Conservation (phyloP, 2,329 filamentous ascomycete species). For the Talaromyces sp. region DNA sequence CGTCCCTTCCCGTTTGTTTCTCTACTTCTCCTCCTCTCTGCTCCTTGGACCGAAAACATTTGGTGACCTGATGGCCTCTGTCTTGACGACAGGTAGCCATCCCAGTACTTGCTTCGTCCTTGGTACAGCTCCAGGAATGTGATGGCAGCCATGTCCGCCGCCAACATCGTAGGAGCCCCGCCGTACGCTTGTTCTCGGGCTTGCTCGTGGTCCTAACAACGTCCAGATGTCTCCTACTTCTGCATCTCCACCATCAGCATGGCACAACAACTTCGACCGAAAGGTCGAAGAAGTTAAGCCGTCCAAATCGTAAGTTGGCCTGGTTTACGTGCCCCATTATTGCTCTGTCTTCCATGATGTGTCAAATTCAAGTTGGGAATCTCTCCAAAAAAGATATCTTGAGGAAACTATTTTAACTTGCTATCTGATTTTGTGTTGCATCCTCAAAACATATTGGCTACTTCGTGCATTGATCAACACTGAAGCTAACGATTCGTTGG, state of each 20-base stretch:
- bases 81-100: slow-evolving; percentile 28
- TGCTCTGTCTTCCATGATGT: slow-evolving; percentile 59
- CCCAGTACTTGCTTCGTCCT: slow-evolving; percentile 8
- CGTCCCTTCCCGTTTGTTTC: slow-evolving; percentile 11
- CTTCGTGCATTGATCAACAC: slow-evolving; percentile 2
- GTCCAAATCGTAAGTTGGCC: slow-evolving; percentile 72
- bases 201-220: slow-evolving; percentile 31
- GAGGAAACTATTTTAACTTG: slow-evolving; percentile 87
- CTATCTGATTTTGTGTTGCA: slow-evolving; percentile 53
- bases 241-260: slow-evolving; percentile 65
- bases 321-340: slow-evolving; percentile 10
- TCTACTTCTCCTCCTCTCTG: slow-evolving; percentile 14
- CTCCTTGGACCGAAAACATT: not conserved
- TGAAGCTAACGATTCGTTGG: slow-evolving; percentile 23
- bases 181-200: slow-evolving; percentile 20
- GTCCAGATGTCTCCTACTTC: slow-evolving; percentile 62
- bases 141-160: slow-evolving; percentile 30
- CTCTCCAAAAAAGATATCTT: slow-evolving; percentile 87
- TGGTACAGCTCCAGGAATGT: not conserved
- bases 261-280: slow-evolving; percentile 68
- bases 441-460: not conserved
- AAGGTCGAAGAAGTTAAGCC: slow-evolving; percentile 79
- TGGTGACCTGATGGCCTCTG: slow-evolving; percentile 25
- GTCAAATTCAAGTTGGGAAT: slow-evolving; percentile 94
- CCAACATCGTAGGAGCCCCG: slow-evolving; percentile 37